These are phyloP conservation scores for Quercus wislizeni DNA, from an alignment of 306 rosid species.

Conservation along the genomic window DNA sequence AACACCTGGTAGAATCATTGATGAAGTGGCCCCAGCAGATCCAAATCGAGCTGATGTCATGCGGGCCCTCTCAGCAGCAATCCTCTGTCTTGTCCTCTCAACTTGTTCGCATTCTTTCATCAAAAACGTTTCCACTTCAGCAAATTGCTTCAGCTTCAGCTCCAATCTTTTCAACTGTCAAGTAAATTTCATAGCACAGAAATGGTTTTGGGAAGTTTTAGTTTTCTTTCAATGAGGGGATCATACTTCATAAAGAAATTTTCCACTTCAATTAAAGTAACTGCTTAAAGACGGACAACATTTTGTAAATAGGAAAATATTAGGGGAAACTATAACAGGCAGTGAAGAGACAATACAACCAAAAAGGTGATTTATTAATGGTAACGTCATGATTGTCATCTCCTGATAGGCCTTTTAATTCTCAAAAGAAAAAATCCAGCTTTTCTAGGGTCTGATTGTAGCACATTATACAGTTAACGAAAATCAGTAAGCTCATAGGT, in stretches of 20 bases:
- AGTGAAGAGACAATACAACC: background rate
- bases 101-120: slow-evolving; percentile 98
- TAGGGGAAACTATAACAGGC: background rate
- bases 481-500: background rate
- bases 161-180: slow-evolving; percentile 93
- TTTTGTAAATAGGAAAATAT: background rate
- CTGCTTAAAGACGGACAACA: background rate
- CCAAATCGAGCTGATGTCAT: slow-evolving; percentile 68
- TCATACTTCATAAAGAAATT: background rate
- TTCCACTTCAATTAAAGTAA: background rate
- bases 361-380: background rate
- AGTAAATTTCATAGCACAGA: slow-evolving; percentile 14
- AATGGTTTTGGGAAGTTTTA: background rate
- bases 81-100: slow-evolving; percentile 83
- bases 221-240: background rate
- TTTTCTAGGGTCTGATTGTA: background rate
- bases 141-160: slow-evolving; percentile 97
- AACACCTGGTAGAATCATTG: slow-evolving; percentile 48
- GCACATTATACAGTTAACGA: background rate
- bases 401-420: background rate
- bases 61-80: slow-evolving; percentile 75
- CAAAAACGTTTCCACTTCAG: slow-evolving; percentile 91
- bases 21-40: slow-evolving; percentile 51
- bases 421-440: background rate
- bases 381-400: background rate